A percentile compares a stretch with the other conserved stretches of the same genome.
Conservation (phyloP, 768 basidiomycete genomes). For the Rhodotorula graminis region DNA sequence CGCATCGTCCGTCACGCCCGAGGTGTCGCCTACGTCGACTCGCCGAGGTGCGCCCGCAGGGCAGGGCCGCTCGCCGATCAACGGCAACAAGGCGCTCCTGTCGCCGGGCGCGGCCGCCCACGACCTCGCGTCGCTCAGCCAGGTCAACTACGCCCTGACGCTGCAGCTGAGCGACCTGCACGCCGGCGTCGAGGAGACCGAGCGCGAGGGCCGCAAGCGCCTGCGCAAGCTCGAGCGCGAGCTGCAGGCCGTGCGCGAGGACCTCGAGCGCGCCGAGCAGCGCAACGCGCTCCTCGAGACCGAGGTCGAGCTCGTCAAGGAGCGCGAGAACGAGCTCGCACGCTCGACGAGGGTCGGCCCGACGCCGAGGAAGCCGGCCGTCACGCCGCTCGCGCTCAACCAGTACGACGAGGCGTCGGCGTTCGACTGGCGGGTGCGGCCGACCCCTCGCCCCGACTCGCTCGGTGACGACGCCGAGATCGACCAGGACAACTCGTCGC, state of each 20-base stretch:
- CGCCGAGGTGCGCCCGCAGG: slow-evolving; percentile 7
- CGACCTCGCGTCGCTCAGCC: slow-evolving; percentile 17
- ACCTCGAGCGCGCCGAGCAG: slow-evolving; percentile 33
- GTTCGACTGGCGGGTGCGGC: not conserved
- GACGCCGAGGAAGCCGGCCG: not conserved
- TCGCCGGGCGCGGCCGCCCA: not conserved
- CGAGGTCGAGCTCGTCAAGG: not conserved
- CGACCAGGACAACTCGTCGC: not conserved
- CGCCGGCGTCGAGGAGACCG: slow-evolving; percentile 18
- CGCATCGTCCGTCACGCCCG: not conserved
- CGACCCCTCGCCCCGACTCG: no score
- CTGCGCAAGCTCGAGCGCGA: slow-evolving; percentile 41
- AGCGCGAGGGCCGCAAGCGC: slow-evolving; percentile 31
- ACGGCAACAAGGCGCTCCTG: not conserved
- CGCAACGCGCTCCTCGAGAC: slow-evolving; percentile 26
- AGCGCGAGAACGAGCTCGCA: slow-evolving; percentile 3
- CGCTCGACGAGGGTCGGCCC: not conserved
- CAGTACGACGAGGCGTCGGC: not conserved
- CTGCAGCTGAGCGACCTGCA: slow-evolving; percentile 30
- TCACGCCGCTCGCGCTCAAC: not conserved
- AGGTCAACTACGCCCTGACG: slow-evolving; percentile 29
- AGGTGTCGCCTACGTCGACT: slow-evolving; percentile 2
- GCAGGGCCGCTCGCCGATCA: slow-evolving; percentile 7
- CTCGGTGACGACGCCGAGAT: not conserved
- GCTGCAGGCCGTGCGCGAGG: slow-evolving; percentile 28